phyloP scores from a whole-genome alignment of 768 basidiomycete genomes.

The Tricholoma hemisulphureum region DNA sequence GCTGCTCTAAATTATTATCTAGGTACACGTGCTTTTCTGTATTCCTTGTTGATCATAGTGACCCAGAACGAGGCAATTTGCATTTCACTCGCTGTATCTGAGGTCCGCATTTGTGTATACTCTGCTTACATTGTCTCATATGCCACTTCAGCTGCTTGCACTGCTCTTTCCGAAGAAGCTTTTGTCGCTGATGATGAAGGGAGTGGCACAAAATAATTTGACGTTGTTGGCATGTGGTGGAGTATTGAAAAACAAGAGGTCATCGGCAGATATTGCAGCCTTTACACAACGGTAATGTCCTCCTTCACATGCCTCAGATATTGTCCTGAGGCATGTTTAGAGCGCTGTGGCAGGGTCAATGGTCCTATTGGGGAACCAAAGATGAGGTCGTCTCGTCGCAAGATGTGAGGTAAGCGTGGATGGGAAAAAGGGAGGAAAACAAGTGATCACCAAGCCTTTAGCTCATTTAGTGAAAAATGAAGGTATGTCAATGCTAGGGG shows the following conservation, averaged over 20 bases:
- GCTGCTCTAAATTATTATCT: no score
- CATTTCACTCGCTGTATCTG: not conserved
- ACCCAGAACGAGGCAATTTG: conserved; percentile 1
- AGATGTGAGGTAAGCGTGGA: no score
- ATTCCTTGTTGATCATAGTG: conserved; percentile 1
- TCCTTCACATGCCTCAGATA: not conserved
- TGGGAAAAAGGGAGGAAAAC: no score
- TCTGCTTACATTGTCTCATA: not conserved
- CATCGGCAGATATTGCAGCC: not conserved
- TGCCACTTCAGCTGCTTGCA: not conserved
- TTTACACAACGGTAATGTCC: not conserved
- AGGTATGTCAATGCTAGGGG: no score
- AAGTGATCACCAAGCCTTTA: no score
- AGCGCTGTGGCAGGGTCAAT: no score
- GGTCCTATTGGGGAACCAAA: no score
- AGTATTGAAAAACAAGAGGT: not conserved
- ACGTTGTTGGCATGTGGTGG: not conserved
- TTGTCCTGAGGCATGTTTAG: not conserved
- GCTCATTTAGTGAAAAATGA: no score
- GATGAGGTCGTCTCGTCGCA: no score
- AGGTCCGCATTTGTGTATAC: not conserved
- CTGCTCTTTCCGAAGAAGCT: not conserved
- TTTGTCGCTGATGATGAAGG: not conserved
- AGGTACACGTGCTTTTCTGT: conserved; percentile 2
- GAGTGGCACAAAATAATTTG: not conserved